Conservation (phyloP, 2,329 filamentous ascomycete genomes). For the Aspergillus sp. region DNA sequence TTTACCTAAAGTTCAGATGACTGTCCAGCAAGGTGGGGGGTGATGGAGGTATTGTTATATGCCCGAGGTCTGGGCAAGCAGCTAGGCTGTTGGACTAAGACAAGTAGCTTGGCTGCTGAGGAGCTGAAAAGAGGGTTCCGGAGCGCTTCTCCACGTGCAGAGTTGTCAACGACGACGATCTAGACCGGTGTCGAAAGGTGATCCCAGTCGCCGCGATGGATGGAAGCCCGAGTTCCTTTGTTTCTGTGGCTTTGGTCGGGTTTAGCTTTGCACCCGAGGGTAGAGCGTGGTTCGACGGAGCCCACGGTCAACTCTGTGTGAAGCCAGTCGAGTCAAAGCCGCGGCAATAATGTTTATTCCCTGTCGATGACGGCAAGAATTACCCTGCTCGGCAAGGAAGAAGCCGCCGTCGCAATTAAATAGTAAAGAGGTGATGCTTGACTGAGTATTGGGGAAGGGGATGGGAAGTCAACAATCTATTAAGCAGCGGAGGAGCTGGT, state of each 20-base stretch:
- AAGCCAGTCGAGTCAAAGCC: conserved; percentile 2
- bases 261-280: conserved; percentile 5
- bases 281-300: conserved; percentile 2
- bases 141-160: conserved; percentile 6
- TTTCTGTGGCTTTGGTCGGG: conserved; percentile 3
- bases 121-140: conserved; percentile 5
- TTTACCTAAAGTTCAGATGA: background rate
- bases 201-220: background rate
- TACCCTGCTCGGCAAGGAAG: background rate
- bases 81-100: conserved; percentile 8
- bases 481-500: background rate
- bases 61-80: conserved; percentile 8
- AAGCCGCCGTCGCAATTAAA: background rate
- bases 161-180: conserved; percentile 7
- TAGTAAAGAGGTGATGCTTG: background rate
- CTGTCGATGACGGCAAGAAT: background rate
- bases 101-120: background rate
- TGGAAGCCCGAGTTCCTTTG: background rate
- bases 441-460: background rate
- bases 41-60: conserved; percentile 9
- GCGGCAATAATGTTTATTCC: conserved; percentile 6
- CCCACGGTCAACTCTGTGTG: background rate
- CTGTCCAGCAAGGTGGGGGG: conserved; percentile 11
- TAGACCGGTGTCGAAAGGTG: conserved; percentile 9
- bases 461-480: background rate